Evolutionary conservation across 2,329 filamentous ascomycete genomes (phyloP).

Genomic region (Neonectria hederae): DNA sequence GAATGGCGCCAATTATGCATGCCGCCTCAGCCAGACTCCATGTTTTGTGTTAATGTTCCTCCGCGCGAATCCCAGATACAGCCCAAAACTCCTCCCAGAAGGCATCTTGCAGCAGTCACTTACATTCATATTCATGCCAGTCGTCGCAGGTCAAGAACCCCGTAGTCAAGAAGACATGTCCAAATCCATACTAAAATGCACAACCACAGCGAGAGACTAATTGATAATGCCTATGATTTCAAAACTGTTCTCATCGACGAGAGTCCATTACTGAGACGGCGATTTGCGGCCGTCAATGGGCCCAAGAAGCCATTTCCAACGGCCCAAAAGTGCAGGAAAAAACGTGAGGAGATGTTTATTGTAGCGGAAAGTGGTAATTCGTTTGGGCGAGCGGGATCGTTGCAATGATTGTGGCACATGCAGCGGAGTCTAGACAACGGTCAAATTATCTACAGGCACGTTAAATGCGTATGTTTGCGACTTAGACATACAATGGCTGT

Average conservation of each 20-base stretch:
- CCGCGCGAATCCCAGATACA: constrained; percentile 32
- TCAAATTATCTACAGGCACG: too few species aligned
- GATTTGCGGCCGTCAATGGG: constrained; percentile 31
- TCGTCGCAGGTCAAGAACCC: constrained; percentile 40
- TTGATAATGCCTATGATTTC: constrained; percentile 44
- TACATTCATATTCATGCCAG: constrained; percentile 43
- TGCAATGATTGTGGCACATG: too few species aligned
- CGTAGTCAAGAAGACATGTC: constrained; percentile 40
- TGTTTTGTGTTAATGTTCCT: constrained; percentile 24
- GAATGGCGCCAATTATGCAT: constrained; percentile 40
- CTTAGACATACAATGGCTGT: too few species aligned
- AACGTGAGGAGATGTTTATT: constrained; percentile 6
- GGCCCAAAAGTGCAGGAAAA: not conserved
- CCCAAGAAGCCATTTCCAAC: constrained; percentile 25
- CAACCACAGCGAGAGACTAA: constrained; percentile 41
- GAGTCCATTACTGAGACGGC: constrained; percentile 42
- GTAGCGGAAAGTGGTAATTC: constrained; percentile 8
- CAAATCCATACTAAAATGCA: constrained; percentile 37
- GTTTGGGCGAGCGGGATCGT: constrained; percentile 13
- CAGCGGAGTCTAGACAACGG: too few species aligned
- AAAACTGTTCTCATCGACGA: constrained; percentile 38
- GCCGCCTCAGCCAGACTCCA: constrained; percentile 35
- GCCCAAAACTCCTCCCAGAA: constrained; percentile 46
- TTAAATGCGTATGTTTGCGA: too few species aligned
- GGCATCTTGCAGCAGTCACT: constrained; percentile 23